Percentiles rank a stretch among this genome's conserved stretches.
Evolutionary conservation across 2,329 filamentous ascomycete genomes (phyloP).

Genomic region (Exserohilum rostratum): DNA sequence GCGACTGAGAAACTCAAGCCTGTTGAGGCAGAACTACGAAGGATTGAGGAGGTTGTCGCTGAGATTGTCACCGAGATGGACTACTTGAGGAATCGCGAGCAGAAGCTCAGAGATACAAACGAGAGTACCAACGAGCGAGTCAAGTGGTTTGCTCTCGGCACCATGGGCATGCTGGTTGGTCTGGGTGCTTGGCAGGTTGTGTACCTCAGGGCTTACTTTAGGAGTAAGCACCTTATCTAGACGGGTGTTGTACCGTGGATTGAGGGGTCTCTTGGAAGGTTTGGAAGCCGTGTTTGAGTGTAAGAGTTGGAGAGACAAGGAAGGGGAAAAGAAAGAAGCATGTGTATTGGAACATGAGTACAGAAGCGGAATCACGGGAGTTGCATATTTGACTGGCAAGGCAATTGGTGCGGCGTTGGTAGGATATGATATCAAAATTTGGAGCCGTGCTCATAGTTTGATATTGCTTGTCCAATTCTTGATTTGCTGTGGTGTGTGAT

Average conservation of each 20-base stretch:
- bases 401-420: constrained; percentile 32
- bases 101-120: constrained; percentile 96
- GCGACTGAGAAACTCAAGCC: constrained; percentile 97
- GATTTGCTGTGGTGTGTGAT: not conserved
- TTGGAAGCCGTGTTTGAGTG: constrained; percentile 2
- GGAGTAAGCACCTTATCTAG: constrained; percentile 60
- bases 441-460: not conserved
- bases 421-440: constrained; percentile 17
- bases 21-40: constrained; percentile 89
- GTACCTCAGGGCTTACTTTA: constrained; percentile 95
- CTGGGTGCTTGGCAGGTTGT: constrained; percentile 97
- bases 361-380: constrained; percentile 10
- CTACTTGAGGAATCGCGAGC: constrained; percentile 86
- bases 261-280: not conserved
- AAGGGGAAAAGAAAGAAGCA: not conserved
- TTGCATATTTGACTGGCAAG: constrained; percentile 22
- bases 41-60: constrained; percentile 86
- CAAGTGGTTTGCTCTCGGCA: constrained; percentile 97
- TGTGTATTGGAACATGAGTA: constrained; percentile 29
- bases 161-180: constrained; percentile 86
- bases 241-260: not conserved
- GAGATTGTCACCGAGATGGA: constrained; percentile 97
- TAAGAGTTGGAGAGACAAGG: not conserved
- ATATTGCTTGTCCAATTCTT: not conserved
- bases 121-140: constrained; percentile 99